Percentiles rank a stretch among this genome's conserved stretches.
These are phyloP conservation scores for Thalassiosira profunda DNA, from an alignment of 108 stramenopile genomes.

Conservation along the genomic window DNA sequence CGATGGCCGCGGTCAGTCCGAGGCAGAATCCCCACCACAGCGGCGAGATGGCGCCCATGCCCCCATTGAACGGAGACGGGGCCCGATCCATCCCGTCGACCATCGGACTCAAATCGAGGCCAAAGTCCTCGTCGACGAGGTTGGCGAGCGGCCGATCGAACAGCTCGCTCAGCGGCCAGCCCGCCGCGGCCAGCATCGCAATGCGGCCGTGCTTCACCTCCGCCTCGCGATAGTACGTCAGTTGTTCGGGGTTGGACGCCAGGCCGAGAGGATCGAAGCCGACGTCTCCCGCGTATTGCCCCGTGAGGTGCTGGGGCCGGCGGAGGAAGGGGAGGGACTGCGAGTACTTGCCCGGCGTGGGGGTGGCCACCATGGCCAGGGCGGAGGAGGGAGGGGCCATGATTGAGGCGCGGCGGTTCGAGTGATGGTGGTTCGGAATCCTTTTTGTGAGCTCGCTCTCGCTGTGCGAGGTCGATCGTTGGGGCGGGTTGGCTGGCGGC, in stretches of 20 bases:
- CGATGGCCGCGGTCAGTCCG: constrained; percentile 77
- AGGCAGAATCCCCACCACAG: constrained; percentile 82
- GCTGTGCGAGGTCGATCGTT: too few relatives aligned
- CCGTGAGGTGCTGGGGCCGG: constrained; percentile 55
- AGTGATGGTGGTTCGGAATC: too few relatives aligned
- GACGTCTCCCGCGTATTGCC: constrained; percentile 76
- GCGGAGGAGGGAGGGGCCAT: too few relatives aligned
- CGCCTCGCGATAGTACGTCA: constrained; percentile 76
- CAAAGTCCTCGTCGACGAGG: constrained; percentile 9
- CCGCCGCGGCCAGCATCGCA: constrained; percentile 88
- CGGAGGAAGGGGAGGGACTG: constrained; percentile 72
- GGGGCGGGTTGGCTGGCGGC: too few relatives aligned
- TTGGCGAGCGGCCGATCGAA: constrained; percentile 70
- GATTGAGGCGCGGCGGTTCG: too few relatives aligned
- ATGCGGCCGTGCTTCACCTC: constrained; percentile 91
- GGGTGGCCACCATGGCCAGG: constrained; percentile 4
- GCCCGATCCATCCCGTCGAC: constrained; percentile 71
- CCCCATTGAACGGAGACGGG: constrained; percentile 81
- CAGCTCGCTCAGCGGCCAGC: constrained; percentile 86
- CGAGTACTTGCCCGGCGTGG: constrained; percentile 36
- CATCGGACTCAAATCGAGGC: constrained; percentile 45
- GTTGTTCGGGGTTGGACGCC: constrained; percentile 51
- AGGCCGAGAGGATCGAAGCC: constrained; percentile 93
- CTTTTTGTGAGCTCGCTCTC: too few relatives aligned
- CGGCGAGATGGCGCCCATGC: constrained; percentile 68